Base-by-base conservation (phyloP, 345 rosid species). In the Bruguiera gymnorhiza region DNA sequence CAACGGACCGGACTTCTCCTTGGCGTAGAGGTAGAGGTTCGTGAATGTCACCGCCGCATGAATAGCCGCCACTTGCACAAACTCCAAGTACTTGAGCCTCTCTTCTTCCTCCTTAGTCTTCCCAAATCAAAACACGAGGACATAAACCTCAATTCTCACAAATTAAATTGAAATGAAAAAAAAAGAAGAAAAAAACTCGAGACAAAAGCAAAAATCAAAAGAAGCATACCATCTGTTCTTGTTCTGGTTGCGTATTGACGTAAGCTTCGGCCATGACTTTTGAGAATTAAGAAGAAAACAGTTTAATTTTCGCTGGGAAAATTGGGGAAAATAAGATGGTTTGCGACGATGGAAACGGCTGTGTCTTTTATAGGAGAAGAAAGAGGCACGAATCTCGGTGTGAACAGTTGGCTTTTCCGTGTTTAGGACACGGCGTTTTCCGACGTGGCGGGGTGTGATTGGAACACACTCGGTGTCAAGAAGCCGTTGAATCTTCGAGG, bases 1-100 rank as follows among this genome's bases (percentile, higher is more conserved):
- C 82, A 92, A 74, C 3, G 91, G 97, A n/a, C 99, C 97, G 2
- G 96, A 79, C 79, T 79, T 83, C n/a, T 89, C 94, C 84, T 95
- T 95, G 6, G 93, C 94, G 77, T 81, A 81, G 4, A 73, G 75
- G 70, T 95, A 95, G 29, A 95, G 80, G 32, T 81, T 72, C 61
- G 84, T 30, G 69, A 89, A 85, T 29, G 88, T 79, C 81, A 86
- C 60, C 51, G 79, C 68, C 0, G 87, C 90, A 67, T 89, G 85
- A 13, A 89, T 64, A 23, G 86, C 81, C 11, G 88, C 91, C 62
- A 83, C 92, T 83, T 95, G 99, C 72, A 89, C 94, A 43, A 87
- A 90, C 74, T 85, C 85, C 74, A 92, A 77, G 48, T 90, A 92
- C 83, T 90, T 92, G 69, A 95, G 71, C 81, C 81, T 86, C 77